Base-by-base conservation (phyloP, 257 asterid genomes). In the Ehretia macrophylla region DNA sequence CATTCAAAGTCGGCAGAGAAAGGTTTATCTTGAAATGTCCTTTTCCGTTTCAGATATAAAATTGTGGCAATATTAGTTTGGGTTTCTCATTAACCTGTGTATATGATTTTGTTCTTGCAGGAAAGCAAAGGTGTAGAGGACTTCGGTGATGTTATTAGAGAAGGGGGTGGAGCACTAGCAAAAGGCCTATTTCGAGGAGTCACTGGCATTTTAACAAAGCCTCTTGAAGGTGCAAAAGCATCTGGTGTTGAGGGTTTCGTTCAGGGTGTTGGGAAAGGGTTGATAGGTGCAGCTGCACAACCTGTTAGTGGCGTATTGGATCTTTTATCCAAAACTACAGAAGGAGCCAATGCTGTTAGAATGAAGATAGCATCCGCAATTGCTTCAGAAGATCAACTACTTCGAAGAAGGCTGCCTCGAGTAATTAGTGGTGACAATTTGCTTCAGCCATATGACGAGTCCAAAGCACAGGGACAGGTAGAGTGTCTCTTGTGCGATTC, bases 181-280 rank as follows among this genome's bases (percentile, higher is more conserved):
- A 93, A 93, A 82, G 99, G 99, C 64, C 70, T 93, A 60, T 86
- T 89, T 63, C 95, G 99, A 44, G 99, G 99, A 74, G 84, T 93
- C 64, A 86, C 97, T 66, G 99, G 99, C 42, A 93, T 93, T 81
- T 77, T 93, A 62, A 93, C 99, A 11, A 93, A 93, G 79, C 99
- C 99, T 63, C 90, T 93, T 51, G 99, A 93, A 80, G 99, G 99
- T 51, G 99, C 99, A 76, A 93, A 93, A 79, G 89, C 96, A 65
- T 93, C 99, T 51, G 99, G 99, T 32, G 99, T 93, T 51, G 99
- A 89, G 81, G 99, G 99, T 64, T 93, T 93, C 64, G 99, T 93
- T 39, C 99, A 93, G 83, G 99, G 99, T 67, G 91, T 93, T 72
- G 99, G 99, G 52, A 93, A 86, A 84, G 99, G 99, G 55, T 60